These are phyloP conservation scores for Kwoniella botswanensis DNA, from an alignment of 768 basidiomycete species.

Conservation along the genomic window DNA sequence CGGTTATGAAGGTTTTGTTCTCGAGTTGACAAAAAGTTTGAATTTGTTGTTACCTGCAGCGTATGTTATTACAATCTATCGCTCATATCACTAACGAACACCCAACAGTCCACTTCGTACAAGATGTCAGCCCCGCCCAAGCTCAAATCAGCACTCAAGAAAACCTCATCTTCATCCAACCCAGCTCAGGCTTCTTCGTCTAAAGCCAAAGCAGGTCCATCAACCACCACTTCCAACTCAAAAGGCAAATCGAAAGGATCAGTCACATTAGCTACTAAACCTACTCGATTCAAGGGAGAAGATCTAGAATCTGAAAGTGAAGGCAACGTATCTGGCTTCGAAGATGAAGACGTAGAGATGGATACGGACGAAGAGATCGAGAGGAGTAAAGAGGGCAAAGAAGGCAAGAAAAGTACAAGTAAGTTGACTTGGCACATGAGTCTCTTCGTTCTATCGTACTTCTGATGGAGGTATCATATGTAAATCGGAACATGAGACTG, in stretches of 20 bases:
- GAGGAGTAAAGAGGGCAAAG: constrained; percentile 42
- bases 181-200: not conserved
- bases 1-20: constrained; percentile 8
- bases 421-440: constrained; percentile 16
- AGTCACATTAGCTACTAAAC: constrained; percentile 7
- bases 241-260: constrained; percentile 23
- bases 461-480: too few relatives aligned
- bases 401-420: constrained; percentile 52
- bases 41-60: too few relatives aligned
- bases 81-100: too few relatives aligned
- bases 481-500: too few relatives aligned
- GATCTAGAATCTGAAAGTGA: constrained; percentile 34
- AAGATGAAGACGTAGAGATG: constrained; percentile 51
- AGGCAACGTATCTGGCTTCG: constrained; percentile 33
- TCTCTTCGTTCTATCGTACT: too few relatives aligned
- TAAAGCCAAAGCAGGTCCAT: constrained; percentile 13
- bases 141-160: constrained; percentile 27
- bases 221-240: not conserved
- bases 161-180: not conserved
- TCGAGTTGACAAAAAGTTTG: too few relatives aligned
- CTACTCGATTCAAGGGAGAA: constrained; percentile 7
- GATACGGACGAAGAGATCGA: constrained; percentile 57
- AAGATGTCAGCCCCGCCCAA: constrained; percentile 8
- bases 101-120: not conserved
- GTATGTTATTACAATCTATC: too few relatives aligned